Evolutionary conservation across 192 early-diverging fungal genomes (phyloP), one percentile per base, ranked within the genome.

Genomic region (Umbelopsis ramanniana): DNA sequence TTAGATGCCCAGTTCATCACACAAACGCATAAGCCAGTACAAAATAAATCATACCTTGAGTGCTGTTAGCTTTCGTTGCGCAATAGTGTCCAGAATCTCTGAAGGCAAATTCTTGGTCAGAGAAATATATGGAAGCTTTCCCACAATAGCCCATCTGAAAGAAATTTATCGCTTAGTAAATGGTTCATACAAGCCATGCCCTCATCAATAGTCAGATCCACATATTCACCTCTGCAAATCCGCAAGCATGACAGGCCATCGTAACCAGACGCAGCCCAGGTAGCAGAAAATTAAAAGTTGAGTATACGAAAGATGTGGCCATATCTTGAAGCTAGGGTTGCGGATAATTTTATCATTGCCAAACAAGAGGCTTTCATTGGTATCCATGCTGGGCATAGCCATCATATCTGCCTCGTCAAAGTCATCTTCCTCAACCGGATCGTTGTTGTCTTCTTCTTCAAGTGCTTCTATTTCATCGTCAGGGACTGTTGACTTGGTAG

Each of bases 201-300:
- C 1, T 68, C 24, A 43, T 12, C n/a, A 4, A 17, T 7, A 43
- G 4, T 24, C 9, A n/a, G 14, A 46, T 68, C 29, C 29, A 43
- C 23, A 26, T 11, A 17, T n/a, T 2, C 22, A 68, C 67, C 67
- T 40, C 23, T 68, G 48, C 0, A 80, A 2, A 68, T 80, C 79
- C 15, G 6, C 37, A 4, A 67, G 33, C 24, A 80, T 26, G 3
- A 80, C 29, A 12, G 79, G 79, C 26, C 47, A 70, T 3, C 75
- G 60, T 11, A 76, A 23, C 60, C 57, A 74, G 26, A 76, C 38
- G 24, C 72, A 73, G 17, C 53, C 69, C 5, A 74, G n/a, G 26
- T 76, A 80, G 14, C 57, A 22, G 33, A 80, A 60, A 2, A 55
- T 14, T 17, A 80, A 19, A 0, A 52, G n/a, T 48, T 74, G 43